Conservation (phyloP, 2,329 filamentous ascomycete species). For the Epicoccum sorghinum region DNA sequence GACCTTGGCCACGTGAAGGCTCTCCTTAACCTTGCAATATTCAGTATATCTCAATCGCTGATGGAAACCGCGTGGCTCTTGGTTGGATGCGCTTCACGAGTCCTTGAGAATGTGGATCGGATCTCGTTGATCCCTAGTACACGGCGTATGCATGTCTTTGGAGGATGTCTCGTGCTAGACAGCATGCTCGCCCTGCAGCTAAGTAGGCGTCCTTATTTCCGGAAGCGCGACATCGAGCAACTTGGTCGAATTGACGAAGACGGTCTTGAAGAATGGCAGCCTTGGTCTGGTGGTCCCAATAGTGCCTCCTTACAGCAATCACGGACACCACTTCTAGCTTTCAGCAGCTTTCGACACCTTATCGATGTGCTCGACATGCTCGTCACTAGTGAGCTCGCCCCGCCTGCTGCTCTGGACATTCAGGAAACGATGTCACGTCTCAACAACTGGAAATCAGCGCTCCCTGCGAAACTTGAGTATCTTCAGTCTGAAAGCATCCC, state of each 20-base stretch:
- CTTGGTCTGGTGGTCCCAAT: constrained; percentile 65
- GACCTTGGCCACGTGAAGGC: constrained; percentile 51
- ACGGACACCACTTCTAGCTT: constrained; percentile 47
- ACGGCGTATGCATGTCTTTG: constrained; percentile 52
- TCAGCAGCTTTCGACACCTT: constrained; percentile 62
- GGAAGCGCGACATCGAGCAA: constrained; percentile 54
- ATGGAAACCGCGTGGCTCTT: constrained; percentile 67
- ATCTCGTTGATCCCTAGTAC: constrained; percentile 29
- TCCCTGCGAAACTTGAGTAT: constrained; percentile 34
- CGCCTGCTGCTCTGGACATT: constrained; percentile 29
- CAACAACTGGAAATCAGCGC: constrained; percentile 44
- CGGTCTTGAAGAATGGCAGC: constrained; percentile 75
- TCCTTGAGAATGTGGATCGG: constrained; percentile 53
- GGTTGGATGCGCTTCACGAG: constrained; percentile 67
- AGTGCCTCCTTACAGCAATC: constrained; percentile 26
- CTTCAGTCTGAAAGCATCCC: constrained; percentile 20
- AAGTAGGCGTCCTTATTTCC: constrained; percentile 58
- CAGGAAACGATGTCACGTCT: constrained; percentile 44
- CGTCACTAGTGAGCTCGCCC: constrained; percentile 15
- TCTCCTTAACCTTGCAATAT: constrained; percentile 60
- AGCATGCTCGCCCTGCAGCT: constrained; percentile 61
- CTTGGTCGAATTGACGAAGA: constrained; percentile 65
- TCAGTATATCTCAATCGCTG: constrained; percentile 66
- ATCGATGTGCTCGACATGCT: constrained; percentile 42
- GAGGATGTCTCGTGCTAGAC: constrained; percentile 69